Conservation (phyloP, 108 stramenopile species). For the Aurantiochytrium sp. region DNA sequence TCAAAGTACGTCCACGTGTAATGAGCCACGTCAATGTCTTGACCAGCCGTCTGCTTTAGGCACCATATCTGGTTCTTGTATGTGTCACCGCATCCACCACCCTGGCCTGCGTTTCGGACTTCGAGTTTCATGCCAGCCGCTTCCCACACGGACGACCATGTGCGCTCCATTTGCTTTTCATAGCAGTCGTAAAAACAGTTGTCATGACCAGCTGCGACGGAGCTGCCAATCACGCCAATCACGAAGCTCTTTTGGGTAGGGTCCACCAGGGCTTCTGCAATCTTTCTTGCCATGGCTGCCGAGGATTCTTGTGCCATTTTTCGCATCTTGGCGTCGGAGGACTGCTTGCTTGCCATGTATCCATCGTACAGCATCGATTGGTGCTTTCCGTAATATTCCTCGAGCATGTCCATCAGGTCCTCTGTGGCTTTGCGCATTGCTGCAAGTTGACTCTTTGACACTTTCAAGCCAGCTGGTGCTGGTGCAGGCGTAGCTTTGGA, state of each 20-base stretch:
- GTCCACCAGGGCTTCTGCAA: conserved; percentile 33
- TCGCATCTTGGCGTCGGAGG: background rate
- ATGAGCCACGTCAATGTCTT: conserved; percentile 36
- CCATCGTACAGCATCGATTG: conserved; percentile 27
- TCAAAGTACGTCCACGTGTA: conserved; percentile 55
- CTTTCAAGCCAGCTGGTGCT: background rate
- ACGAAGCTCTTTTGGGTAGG: conserved; percentile 33
- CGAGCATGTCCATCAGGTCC: conserved; percentile 25
- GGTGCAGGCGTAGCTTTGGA: background rate
- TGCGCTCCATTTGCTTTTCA: conserved; percentile 42
- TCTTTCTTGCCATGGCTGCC: conserved; percentile 34
- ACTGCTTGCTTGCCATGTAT: conserved; percentile 13
- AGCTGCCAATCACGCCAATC: conserved; percentile 45
- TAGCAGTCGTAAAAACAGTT: conserved; percentile 49
- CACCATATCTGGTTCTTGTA: conserved; percentile 51
- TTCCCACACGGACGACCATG: conserved; percentile 27
- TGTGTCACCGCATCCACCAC: conserved; percentile 47
- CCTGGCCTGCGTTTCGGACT: conserved; percentile 50
- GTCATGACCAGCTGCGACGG: conserved; percentile 50
- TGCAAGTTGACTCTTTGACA: background rate
- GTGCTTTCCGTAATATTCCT: conserved; percentile 37
- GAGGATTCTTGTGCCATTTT: too few species aligned
- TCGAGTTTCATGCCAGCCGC: conserved; percentile 35
- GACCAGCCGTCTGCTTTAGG: conserved; percentile 39
- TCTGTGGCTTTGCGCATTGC: conserved; percentile 16